Conservation (phyloP, 352 stramenopile genomes). For the Phytophthora colocasiae region DNA sequence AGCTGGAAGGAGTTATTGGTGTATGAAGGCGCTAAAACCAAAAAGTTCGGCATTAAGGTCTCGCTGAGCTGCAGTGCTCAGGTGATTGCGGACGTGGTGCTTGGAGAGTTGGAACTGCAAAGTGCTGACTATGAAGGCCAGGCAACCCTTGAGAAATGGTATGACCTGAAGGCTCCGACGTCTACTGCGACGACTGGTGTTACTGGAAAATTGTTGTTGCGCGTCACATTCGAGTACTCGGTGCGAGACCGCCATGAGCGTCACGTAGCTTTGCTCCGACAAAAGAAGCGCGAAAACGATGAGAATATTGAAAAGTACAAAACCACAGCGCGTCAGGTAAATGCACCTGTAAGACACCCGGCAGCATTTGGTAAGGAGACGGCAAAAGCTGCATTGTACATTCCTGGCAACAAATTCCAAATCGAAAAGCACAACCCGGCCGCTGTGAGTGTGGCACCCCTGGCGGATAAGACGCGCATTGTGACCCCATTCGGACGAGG, state of each 20-base stretch:
- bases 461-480: slow-evolving; percentile 80
- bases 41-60: slow-evolving; percentile 70
- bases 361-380: slow-evolving; percentile 70
- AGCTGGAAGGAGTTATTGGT: slow-evolving; percentile 63
- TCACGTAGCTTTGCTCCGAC: slow-evolving; percentile 42
- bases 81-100: slow-evolving; percentile 70
- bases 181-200: slow-evolving; percentile 30
- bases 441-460: slow-evolving; percentile 63
- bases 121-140: slow-evolving; percentile 70
- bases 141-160: slow-evolving; percentile 57
- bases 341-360: slow-evolving; percentile 59
- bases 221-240: slow-evolving; percentile 71
- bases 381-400: slow-evolving; percentile 65
- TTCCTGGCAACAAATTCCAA: slow-evolving; percentile 80
- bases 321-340: slow-evolving; percentile 60
- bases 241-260: slow-evolving; percentile 48
- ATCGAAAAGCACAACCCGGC: slow-evolving; percentile 67
- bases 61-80: slow-evolving; percentile 62
- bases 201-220: slow-evolving; percentile 59
- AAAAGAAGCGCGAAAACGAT: slow-evolving; percentile 75
- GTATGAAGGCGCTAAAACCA: slow-evolving; percentile 76
- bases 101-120: slow-evolving; percentile 70
- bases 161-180: slow-evolving; percentile 52
- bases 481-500: slow-evolving; percentile 79
- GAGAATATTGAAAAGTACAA: slow-evolving; percentile 69